Base-by-base conservation (phyloP, 257 asterid genomes). In the Solanum arcanum region DNA sequence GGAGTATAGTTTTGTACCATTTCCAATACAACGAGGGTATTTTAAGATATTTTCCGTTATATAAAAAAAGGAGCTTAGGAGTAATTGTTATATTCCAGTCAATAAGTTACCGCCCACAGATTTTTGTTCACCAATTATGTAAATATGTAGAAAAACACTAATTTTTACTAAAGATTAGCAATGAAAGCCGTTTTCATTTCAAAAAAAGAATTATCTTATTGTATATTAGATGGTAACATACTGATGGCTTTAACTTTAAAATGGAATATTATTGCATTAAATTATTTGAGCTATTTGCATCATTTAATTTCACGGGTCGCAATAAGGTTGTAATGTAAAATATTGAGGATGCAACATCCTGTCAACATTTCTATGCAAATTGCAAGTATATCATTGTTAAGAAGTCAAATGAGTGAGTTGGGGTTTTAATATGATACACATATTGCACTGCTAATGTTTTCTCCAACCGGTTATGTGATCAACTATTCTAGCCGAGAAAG, bases 361-460 rank as follows among this genome's bases (percentile, higher is more conserved):
- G 95, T 1, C 95, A 95, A 75, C 88, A 84, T 0, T 90, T 93
- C 0, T 94, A 86, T 77, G 70, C 91, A 0, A 95, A 93, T 92
- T 94, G 94, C 76, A 94, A 93, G 86, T 96, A 94, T n/a, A 93
- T 92, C 29, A 83, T 95, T n/a, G 37, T 94, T 44, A 95, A 94
- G 89, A 95, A 95, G 89, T 94, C 96, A 29, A 29, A 29, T 29
- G 29, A 29, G 29, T 29, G 29, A 29, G 2, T 29, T 29, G 29
- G 29, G 29, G 2, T 29, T 29, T 29, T 77, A 93, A 25, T 94
- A 98, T 49, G 98, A 92, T 27, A 92, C 95, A 4, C 95, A 93
- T 42, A 94, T 95, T 5, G 98, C 91, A 69, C 90, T 86, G n/a
- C 3, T 31, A 31, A 31, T 31, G 31, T 31, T 31, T 31, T 31